Evolutionary conservation across 768 basidiomycete species (phyloP).

Genomic region (Megacollybia marginata): DNA sequence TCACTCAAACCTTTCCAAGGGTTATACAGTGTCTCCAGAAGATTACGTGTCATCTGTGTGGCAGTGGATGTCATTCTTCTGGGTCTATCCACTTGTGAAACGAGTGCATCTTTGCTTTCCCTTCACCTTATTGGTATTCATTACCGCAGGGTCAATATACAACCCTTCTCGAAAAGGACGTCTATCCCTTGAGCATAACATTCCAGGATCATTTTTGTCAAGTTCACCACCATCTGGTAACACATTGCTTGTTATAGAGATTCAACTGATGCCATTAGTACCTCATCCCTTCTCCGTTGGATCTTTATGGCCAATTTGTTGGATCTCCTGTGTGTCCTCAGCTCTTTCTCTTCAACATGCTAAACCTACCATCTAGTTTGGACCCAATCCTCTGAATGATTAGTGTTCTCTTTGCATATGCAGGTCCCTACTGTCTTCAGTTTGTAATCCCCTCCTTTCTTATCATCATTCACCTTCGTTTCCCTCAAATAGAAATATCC

Average conservation of each 20-base stretch:
- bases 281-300: slow-evolving; percentile 30
- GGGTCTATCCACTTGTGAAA: slow-evolving; percentile 61
- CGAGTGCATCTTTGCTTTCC: slow-evolving; percentile 26
- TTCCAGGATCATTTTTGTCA: slow-evolving; percentile 52
- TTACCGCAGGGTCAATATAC: slow-evolving; percentile 31
- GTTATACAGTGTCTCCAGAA: slow-evolving; percentile 51
- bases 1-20: slow-evolving; percentile 25
- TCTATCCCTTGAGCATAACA: slow-evolving; percentile 65
- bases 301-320: slow-evolving; percentile 38
- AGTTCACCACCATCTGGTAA: slow-evolving; percentile 33
- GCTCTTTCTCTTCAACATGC: not conserved
- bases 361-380: slow-evolving; percentile 25
- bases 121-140: not conserved
- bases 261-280: not conserved
- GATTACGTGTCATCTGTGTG: slow-evolving; percentile 70
- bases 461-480: too few species aligned
- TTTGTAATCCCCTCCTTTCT: slow-evolving; percentile 17
- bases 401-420: slow-evolving; percentile 71
- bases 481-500: slow-evolving; percentile 36
- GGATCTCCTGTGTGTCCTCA: slow-evolving; percentile 31
- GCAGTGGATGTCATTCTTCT: slow-evolving; percentile 65
- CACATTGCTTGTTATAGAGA: too few species aligned
- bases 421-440: slow-evolving; percentile 82
- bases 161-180: slow-evolving; percentile 63
- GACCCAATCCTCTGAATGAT: slow-evolving; percentile 63